Percentiles rank a stretch among this genome's conserved stretches.
Conservation (phyloP, 495 filamentous ascomycete species). For the Lineolata rhizophorae region DNA sequence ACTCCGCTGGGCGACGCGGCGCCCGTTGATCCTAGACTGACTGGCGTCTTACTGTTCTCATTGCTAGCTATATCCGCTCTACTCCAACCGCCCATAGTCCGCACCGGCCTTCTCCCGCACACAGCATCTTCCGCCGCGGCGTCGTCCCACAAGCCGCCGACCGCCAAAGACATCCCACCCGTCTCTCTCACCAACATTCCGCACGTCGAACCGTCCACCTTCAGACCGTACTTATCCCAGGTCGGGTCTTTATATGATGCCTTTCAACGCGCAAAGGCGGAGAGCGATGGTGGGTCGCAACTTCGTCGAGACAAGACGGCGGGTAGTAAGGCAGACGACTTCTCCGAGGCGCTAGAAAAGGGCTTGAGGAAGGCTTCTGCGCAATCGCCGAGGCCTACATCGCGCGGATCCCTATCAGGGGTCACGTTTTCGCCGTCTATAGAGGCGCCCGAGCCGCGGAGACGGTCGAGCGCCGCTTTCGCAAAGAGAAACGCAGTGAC, state of each 20-base stretch:
- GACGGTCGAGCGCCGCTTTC: constrained; percentile 29
- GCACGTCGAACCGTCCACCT: constrained; percentile 55
- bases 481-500: constrained; percentile 42
- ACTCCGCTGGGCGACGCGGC: too few relatives aligned
- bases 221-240: constrained; percentile 64
- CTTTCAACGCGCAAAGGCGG: constrained; percentile 52
- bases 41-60: too few relatives aligned
- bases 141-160: constrained; percentile 57
- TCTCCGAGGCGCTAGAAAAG: constrained; percentile 22
- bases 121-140: constrained; percentile 35
- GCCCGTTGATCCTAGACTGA: too few relatives aligned
- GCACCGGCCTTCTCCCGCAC: constrained; percentile 65
- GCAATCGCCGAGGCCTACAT: constrained; percentile 5
- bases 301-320: constrained; percentile 19
- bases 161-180: constrained; percentile 82
- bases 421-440: constrained; percentile 21
- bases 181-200: constrained; percentile 82
- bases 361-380: constrained; percentile 6
- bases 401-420: constrained; percentile 9
- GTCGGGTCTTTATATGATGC: constrained; percentile 67
- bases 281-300: constrained; percentile 24
- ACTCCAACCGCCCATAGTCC: constrained; percentile 71
- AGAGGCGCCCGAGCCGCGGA: constrained; percentile 23
- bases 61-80: constrained; percentile 73
- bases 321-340: constrained; percentile 29